A percentile compares a stretch with the other conserved stretches of the same genome.
Conservation (phyloP, 2,329 filamentous ascomycete genomes). For the Sporothrix inflata region DNA sequence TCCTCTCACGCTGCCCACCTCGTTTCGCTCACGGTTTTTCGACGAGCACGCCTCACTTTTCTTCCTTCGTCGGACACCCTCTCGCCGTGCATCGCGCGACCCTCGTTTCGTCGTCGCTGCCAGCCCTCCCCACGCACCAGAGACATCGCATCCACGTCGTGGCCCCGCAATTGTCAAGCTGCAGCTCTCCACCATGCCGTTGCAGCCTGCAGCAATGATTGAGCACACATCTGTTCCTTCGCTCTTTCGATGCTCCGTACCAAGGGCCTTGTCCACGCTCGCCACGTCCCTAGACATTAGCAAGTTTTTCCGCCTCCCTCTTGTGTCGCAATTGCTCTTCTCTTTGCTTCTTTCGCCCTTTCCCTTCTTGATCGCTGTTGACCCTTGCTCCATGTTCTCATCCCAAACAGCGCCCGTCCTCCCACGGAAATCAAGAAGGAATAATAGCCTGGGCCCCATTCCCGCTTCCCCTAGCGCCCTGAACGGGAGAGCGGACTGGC, state of each 20-base stretch:
- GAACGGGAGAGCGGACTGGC: slow-evolving; percentile 18
- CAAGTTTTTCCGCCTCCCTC: not conserved
- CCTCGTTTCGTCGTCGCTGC: not conserved
- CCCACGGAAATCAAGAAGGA: not conserved
- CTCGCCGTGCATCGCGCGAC: not conserved
- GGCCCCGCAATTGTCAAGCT: slow-evolving; percentile 8
- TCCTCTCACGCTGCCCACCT: not conserved
- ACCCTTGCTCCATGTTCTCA: not conserved
- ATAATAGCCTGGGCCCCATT: slow-evolving; percentile 7
- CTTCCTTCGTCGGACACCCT: not conserved
- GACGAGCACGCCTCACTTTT: slow-evolving; percentile 10
- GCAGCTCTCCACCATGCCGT: slow-evolving; percentile 9
- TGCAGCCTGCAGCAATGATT: not conserved
- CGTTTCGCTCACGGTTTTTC: not conserved
- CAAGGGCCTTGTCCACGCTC: not conserved
- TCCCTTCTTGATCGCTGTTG: not conserved
- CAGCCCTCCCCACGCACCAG: slow-evolving; percentile 12
- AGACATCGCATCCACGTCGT: slow-evolving; percentile 22
- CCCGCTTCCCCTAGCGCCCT: slow-evolving; percentile 24
- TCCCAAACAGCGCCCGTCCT: not conserved
- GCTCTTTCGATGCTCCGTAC: not conserved
- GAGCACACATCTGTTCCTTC: not conserved
- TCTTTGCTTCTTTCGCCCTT: not conserved
- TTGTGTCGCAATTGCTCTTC: no score
- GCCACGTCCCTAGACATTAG: not conserved